Percentiles rank a stretch among this genome's conserved stretches.
Evolutionary conservation across 2,329 filamentous ascomycete species (phyloP).

Genomic region (Xylariaceae sp.): DNA sequence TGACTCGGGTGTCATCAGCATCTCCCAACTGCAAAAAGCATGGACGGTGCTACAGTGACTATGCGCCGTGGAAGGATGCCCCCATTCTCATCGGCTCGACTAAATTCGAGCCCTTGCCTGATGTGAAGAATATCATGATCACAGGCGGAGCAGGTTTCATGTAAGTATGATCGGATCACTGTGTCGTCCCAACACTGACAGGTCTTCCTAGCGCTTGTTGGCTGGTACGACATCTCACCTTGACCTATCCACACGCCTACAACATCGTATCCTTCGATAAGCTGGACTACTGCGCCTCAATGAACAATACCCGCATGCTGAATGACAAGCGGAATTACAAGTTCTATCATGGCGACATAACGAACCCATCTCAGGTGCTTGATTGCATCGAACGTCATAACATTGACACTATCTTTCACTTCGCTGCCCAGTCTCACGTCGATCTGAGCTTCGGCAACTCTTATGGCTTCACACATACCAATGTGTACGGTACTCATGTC

Average conservation of each 20-base stretch:
- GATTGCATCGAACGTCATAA: constrained; percentile 64
- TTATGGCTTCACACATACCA: constrained; percentile 74
- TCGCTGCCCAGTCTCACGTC: constrained; percentile 81
- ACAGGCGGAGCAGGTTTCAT: constrained; percentile 84
- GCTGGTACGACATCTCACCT: constrained; percentile 71
- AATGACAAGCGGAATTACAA: constrained; percentile 65
- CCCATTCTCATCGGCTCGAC: constrained; percentile 65
- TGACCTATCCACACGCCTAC: constrained; percentile 69
- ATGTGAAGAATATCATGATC: constrained; percentile 76
- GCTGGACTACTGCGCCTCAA: constrained; percentile 73
- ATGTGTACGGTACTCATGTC: constrained; percentile 80
- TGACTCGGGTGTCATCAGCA: constrained; percentile 14
- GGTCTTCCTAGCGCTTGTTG: constrained; percentile 61
- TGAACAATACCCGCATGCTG: constrained; percentile 71
- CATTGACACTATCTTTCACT: constrained; percentile 77
- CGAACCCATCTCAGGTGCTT: constrained; percentile 63
- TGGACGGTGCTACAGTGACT: constrained; percentile 49
- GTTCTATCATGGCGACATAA: constrained; percentile 77
- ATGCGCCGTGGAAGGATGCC: constrained; percentile 65
- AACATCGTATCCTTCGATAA: constrained; percentile 81
- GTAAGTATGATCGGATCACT: constrained; percentile 43
- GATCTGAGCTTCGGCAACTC: constrained; percentile 79
- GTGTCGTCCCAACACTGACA: constrained; percentile 18
- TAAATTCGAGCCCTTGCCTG: constrained; percentile 61
- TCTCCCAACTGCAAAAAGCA: constrained; percentile 24